Percentiles rank a stretch among this genome's conserved stretches.
Conservation (phyloP, 495 filamentous ascomycete species). For the Xylaria longipes region DNA sequence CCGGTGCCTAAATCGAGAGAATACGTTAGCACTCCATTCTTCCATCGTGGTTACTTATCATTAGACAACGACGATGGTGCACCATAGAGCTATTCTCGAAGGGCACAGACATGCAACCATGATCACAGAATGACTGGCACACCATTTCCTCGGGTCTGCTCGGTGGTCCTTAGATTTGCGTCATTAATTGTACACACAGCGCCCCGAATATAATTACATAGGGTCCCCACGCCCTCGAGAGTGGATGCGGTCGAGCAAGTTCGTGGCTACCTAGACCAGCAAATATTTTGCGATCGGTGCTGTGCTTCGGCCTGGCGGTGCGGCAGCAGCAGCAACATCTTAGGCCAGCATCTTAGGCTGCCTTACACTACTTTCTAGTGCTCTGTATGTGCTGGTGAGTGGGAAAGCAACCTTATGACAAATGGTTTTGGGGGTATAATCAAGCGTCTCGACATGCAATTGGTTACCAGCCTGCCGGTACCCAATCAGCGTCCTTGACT, state of each 20-base stretch:
- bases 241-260: background rate
- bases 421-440: constrained; percentile 15
- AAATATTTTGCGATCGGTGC: background rate
- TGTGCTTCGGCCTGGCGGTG: background rate
- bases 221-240: background rate
- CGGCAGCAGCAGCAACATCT: background rate
- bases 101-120: background rate
- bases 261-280: constrained; percentile 11
- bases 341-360: background rate
- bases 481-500: background rate
- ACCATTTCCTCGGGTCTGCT: background rate
- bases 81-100: background rate
- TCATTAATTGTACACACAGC: background rate
- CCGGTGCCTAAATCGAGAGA: background rate
- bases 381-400: background rate
- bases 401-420: constrained; percentile 19
- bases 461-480: constrained; percentile 27
- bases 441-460: background rate
- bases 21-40: background rate
- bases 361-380: background rate
- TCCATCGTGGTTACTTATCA: background rate
- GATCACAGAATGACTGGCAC: background rate
- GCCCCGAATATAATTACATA: background rate
- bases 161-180: background rate
- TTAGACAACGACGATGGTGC: background rate